Evolutionary conservation across 164 flowering plant genomes (phyloP).

Genomic region (Chimonanthus salicifolius): DNA sequence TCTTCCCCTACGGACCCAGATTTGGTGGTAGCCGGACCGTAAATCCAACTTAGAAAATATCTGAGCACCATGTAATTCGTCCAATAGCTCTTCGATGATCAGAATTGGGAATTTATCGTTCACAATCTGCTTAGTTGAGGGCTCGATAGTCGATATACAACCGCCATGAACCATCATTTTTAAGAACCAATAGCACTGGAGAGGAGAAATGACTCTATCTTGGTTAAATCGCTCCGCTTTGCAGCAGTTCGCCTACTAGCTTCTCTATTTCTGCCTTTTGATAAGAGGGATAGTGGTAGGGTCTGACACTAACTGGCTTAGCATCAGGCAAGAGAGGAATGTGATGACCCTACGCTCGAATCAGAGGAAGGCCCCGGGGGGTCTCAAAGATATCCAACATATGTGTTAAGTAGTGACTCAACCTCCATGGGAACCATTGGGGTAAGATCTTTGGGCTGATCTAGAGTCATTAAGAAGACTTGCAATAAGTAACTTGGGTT

Average conservation of each 20-base stretch:
- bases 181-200: not conserved
- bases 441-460: too few species aligned
- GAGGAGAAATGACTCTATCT: not conserved
- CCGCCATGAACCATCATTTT: slow-evolving; percentile 3
- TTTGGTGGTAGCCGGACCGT: slow-evolving; percentile 3
- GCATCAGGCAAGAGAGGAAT: not conserved
- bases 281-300: not conserved
- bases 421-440: too few species aligned
- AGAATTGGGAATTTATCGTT: not conserved
- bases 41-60: not conserved
- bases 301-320: not conserved
- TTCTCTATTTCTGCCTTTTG: not conserved
- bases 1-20: not conserved
- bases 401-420: too few species aligned
- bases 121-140: not conserved
- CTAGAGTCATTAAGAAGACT: too few species aligned
- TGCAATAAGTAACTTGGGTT: too few species aligned
- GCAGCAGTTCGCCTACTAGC: not conserved
- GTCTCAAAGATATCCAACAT: too few species aligned
- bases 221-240: not conserved
- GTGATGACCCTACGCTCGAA: not conserved
- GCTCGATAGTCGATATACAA: not conserved
- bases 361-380: too few species aligned
- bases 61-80: not conserved
- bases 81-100: not conserved